Percentiles rank a stretch among this genome's conserved stretches.
Conservation (phyloP, 2,329 filamentous ascomycete species). For the Lojkania enalia region DNA sequence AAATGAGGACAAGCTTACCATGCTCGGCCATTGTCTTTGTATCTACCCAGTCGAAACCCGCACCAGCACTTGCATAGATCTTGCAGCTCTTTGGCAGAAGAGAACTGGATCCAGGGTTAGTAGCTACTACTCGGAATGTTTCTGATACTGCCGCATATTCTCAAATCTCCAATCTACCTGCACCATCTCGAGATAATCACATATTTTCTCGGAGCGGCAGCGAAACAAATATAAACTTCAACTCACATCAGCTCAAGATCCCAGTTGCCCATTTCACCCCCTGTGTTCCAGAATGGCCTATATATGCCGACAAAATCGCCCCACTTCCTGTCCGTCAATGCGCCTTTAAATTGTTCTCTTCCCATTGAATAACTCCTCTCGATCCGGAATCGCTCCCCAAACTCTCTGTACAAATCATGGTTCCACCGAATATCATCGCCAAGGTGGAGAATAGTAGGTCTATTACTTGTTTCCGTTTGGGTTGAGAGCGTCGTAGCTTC, state of each 20-base stretch:
- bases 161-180: neutral
- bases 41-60: conserved; percentile 67
- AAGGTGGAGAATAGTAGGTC: conserved; percentile 48
- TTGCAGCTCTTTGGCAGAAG: conserved; percentile 56
- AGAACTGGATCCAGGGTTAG: conserved; percentile 6
- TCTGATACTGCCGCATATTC: no score
- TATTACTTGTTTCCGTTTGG: conserved; percentile 12
- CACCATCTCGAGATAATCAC: no score
- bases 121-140: no score
- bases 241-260: conserved; percentile 59
- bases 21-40: conserved; percentile 62
- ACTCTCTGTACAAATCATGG: conserved; percentile 45
- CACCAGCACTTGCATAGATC: conserved; percentile 63
- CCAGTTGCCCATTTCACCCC: conserved; percentile 68
- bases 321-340: conserved; percentile 44
- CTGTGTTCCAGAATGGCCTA: conserved; percentile 66
- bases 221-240: neutral
- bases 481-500: neutral
- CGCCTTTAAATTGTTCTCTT: conserved; percentile 46
- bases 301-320: conserved; percentile 54
- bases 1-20: conserved; percentile 48
- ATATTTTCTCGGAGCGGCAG: no score
- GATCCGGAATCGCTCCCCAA: conserved; percentile 44
- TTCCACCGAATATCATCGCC: conserved; percentile 53
- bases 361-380: conserved; percentile 45